Conservation (phyloP, 768 basidiomycete species). For the Cystofilobasidium bisporidii region DNA sequence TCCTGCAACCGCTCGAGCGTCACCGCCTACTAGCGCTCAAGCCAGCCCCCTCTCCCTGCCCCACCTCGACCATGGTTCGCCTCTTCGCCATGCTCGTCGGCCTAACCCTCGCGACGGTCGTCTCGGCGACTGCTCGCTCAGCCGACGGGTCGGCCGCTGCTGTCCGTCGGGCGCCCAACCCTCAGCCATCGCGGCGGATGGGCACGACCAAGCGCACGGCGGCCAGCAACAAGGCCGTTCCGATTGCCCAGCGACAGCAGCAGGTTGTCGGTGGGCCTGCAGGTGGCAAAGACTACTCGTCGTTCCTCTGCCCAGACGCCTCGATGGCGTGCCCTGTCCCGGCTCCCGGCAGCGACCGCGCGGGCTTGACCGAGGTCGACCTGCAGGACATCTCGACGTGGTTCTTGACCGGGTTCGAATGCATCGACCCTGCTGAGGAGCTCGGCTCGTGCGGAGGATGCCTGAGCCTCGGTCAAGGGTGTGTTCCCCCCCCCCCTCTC, state of each 20-base stretch:
- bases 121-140: not conserved
- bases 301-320: conserved; percentile 40
- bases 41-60: not conserved
- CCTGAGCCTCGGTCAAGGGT: conserved; percentile 38
- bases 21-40: too few relatives aligned
- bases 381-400: conserved; percentile 38
- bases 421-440: conserved; percentile 39
- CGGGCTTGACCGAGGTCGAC: conserved; percentile 28
- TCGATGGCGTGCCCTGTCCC: conserved; percentile 36
- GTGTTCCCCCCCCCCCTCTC: conserved; percentile 24
- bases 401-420: conserved; percentile 42
- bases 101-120: not conserved
- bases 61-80: not conserved
- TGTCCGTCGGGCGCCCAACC: conserved; percentile 14
- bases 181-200: conserved; percentile 34
- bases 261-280: conserved; percentile 30
- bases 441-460: conserved; percentile 40
- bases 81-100: not conserved
- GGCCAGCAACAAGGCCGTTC: conserved; percentile 24
- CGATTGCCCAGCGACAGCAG: not conserved
- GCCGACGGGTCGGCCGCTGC: not conserved
- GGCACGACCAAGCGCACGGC: conserved; percentile 5
- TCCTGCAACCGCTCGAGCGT: too few relatives aligned
- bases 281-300: conserved; percentile 39
- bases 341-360: not conserved